A percentile compares a stretch with the other conserved stretches of the same genome.
Evolutionary conservation across 805 yeast species (phyloP).

Genomic region (Suhomyces kilbournensis): DNA sequence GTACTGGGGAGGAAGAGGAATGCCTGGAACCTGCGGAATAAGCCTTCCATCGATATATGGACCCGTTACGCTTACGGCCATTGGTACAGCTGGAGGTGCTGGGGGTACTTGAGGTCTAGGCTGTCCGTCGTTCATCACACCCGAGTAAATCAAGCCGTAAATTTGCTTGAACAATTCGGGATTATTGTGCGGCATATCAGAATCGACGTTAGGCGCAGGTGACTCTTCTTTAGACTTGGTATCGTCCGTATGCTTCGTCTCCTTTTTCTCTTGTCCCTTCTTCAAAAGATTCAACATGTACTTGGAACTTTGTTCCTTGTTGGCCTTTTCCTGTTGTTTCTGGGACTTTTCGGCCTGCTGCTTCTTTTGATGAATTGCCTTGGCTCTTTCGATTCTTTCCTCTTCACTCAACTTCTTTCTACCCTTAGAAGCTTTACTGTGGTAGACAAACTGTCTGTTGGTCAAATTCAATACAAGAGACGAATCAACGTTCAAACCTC

Average conservation of each 20-base stretch:
- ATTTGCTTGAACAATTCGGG: conserved; percentile 38
- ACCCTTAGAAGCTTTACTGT: conserved; percentile 59
- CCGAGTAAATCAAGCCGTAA: conserved; percentile 42
- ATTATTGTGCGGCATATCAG: conserved; percentile 16
- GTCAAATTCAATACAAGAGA: conserved; percentile 77
- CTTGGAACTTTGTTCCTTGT: conserved; percentile 23
- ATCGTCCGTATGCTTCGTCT: conserved; percentile 2
- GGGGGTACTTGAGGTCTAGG: conserved; percentile 8
- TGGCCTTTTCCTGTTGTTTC: conserved; percentile 7
- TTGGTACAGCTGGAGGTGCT: not conserved
- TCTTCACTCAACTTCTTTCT: conserved; percentile 27
- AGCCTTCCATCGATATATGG: not conserved
- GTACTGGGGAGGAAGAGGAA: conserved; percentile 26
- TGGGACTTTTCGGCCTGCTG: conserved; percentile 8
- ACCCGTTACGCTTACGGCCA: conserved; percentile 5
- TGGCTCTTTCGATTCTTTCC: conserved; percentile 15
- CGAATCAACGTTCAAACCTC: conserved; percentile 84
- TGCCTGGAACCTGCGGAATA: conserved; percentile 34
- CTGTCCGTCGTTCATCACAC: conserved; percentile 40
- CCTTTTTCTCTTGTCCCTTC: conserved; percentile 11
- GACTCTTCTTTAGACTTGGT: not conserved
- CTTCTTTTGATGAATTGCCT: conserved; percentile 4
- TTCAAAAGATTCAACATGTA: conserved; percentile 32
- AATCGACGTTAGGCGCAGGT: conserved; percentile 10
- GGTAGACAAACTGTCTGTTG: conserved; percentile 70